These are phyloP conservation scores for Myxozyma sirexii DNA, from an alignment of 805 yeast genomes.

Conservation along the genomic window DNA sequence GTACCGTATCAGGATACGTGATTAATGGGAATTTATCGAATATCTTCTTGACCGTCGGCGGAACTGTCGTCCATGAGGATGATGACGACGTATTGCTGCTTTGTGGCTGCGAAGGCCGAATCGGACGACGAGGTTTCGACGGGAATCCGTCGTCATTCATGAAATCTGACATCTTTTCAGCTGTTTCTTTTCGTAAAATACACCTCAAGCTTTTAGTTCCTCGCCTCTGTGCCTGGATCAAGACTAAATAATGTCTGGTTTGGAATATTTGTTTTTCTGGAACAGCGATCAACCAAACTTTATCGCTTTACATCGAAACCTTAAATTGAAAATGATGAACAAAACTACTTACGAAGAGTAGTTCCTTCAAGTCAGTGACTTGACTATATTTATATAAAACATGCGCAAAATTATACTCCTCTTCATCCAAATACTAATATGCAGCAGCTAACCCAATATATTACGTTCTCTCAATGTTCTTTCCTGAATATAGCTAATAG, in stretches of 20 bases:
- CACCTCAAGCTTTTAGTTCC: no score
- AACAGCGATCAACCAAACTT: neutral
- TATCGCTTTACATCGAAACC: neutral
- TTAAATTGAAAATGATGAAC: no score
- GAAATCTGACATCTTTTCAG: neutral
- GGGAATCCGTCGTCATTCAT: slow-evolving; percentile 4
- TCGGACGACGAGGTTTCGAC: neutral
- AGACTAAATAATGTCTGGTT: no score
- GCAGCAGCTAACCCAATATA: no score
- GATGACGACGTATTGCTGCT: neutral
- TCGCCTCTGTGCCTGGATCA: no score
- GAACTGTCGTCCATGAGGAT: slow-evolving; percentile 19
- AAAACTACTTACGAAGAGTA: no score
- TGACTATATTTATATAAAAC: no score
- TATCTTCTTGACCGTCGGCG: slow-evolving; percentile 17
- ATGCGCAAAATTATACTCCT: no score
- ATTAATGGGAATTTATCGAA: slow-evolving; percentile 27
- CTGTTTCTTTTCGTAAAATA: no score
- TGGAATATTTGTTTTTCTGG: neutral
- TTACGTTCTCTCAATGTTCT: neutral
- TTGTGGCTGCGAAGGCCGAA: neutral
- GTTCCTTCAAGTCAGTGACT: no score
- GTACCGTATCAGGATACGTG: slow-evolving; percentile 6
- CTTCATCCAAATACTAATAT: no score
- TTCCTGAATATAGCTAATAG: neutral